Percentiles rank a stretch among this genome's conserved stretches.
These are phyloP conservation scores for Yamadazyma conglobata DNA, from an alignment of 1,139 yeast genomes.

Conservation along the genomic window DNA sequence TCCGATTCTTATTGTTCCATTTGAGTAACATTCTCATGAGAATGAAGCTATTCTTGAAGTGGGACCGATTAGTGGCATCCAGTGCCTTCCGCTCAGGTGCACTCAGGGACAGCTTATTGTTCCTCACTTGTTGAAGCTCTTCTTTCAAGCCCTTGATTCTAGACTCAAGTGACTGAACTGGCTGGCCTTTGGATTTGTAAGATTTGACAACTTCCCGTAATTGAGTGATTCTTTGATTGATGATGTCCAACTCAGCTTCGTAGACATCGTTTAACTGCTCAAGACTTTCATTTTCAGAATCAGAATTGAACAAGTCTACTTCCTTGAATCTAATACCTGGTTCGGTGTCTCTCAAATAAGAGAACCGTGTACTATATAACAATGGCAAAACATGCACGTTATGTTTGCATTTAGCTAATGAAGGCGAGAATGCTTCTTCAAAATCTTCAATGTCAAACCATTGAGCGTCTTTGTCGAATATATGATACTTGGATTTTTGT, in stretches of 20 bases:
- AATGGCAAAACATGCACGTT: constrained; percentile 30
- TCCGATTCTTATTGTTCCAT: constrained; percentile 41
- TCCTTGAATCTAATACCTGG: constrained; percentile 15
- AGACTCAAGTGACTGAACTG: constrained; percentile 14
- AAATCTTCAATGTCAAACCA: constrained; percentile 46
- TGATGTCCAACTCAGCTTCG: constrained; percentile 27
- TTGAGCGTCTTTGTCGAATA: constrained; percentile 31
- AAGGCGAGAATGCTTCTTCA: constrained; percentile 36
- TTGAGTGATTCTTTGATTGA: constrained; percentile 26
- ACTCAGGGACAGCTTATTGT: constrained; percentile 7
- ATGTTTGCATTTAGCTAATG: constrained; percentile 22
- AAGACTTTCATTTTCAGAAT: constrained; percentile 11
- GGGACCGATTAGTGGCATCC: constrained; percentile 18
- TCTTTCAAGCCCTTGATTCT: constrained; percentile 23
- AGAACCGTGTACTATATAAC: constrained; percentile 34
- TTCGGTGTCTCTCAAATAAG: constrained; percentile 39
- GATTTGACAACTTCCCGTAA: constrained; percentile 21
- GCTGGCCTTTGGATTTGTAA: constrained; percentile 13
- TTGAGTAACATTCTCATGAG: constrained; percentile 40
- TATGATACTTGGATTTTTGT: constrained; percentile 19
- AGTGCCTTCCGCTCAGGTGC: constrained; percentile 12
- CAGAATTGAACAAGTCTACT: constrained; percentile 11
- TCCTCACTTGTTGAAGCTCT: constrained; percentile 18
- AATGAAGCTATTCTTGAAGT: constrained; percentile 40
- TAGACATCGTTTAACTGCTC: constrained; percentile 21